Conservation (phyloP, 306 rosid species). For the Pyrus pyrifolia region DNA sequence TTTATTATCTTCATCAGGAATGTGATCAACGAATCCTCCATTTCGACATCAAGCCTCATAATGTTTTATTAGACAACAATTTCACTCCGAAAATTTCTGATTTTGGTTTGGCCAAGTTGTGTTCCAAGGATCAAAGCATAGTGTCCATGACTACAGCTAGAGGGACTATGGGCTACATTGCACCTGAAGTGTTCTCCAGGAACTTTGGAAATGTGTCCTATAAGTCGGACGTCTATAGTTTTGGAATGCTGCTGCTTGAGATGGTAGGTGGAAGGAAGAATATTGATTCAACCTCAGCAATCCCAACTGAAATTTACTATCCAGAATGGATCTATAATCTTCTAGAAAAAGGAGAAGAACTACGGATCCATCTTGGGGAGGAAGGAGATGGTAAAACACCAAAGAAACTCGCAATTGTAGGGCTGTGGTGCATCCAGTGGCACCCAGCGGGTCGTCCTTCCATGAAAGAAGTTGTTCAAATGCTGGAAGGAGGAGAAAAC, state of each 20-base stretch:
- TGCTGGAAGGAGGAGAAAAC: neutral
- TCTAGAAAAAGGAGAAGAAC: neutral
- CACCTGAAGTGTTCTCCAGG: conserved; percentile 25
- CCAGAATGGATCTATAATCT: neutral
- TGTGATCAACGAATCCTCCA: conserved; percentile 25
- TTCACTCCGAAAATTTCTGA: conserved; percentile 26
- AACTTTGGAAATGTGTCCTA: conserved; percentile 25
- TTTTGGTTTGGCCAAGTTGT: conserved; percentile 35
- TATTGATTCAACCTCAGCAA: neutral
- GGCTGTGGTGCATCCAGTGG: neutral
- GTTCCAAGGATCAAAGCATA: conserved; percentile 26
- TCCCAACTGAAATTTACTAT: neutral
- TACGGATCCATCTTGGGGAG: neutral
- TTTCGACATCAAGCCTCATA: conserved; percentile 33
- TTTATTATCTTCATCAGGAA: conserved; percentile 33
- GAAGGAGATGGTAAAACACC: neutral
- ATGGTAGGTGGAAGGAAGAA: conserved; percentile 20
- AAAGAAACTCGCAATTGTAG: neutral
- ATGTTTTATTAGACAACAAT: conserved; percentile 23
- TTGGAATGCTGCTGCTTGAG: conserved; percentile 29
- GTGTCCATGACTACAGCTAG: conserved; percentile 28
- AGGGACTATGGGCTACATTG: conserved; percentile 35
- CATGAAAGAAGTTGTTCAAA: neutral
- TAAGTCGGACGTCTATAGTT: conserved; percentile 23
- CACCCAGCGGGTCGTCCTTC: neutral